phyloP scores from a whole-genome alignment of 2,329 filamentous ascomycete genomes.

The Salinomyces thailandicus region DNA sequence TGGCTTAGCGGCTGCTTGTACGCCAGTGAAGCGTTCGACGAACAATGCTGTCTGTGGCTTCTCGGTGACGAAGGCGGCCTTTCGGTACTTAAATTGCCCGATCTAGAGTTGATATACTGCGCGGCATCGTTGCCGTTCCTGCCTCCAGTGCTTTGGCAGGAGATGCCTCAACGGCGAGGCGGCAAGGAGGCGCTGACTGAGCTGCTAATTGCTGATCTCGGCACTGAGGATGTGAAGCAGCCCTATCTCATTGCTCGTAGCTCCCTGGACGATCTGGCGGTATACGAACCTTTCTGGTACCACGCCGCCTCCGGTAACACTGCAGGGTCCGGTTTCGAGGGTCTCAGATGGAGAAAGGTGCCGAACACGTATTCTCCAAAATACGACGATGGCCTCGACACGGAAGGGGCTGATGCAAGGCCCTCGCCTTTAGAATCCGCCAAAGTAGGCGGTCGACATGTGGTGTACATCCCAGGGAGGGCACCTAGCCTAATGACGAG shows the following conservation, averaged over 20 bases:
- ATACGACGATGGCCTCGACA: slow-evolving; percentile 40
- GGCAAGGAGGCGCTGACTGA: slow-evolving; percentile 67
- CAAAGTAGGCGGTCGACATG: slow-evolving; percentile 63
- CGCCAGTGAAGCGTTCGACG: slow-evolving; percentile 44
- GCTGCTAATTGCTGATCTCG: slow-evolving; percentile 73
- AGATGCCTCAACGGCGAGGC: slow-evolving; percentile 59
- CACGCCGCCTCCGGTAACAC: background rate
- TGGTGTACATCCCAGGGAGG: slow-evolving; percentile 70
- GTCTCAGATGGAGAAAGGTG: slow-evolving; percentile 66
- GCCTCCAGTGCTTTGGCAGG: slow-evolving; percentile 62
- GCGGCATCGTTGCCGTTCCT: slow-evolving; percentile 69
- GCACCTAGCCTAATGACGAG: slow-evolving; percentile 77
- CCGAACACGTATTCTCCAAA: slow-evolving; percentile 57
- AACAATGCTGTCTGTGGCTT: slow-evolving; percentile 62
- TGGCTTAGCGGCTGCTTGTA: slow-evolving; percentile 84
- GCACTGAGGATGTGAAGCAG: slow-evolving; percentile 57
- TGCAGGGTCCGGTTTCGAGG: background rate
- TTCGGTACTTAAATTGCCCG: slow-evolving; percentile 66
- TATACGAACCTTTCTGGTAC: slow-evolving; percentile 71
- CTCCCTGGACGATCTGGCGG: slow-evolving; percentile 66
- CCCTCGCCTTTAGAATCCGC: slow-evolving; percentile 47
- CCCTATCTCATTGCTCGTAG: slow-evolving; percentile 79
- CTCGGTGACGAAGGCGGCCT: slow-evolving; percentile 60
- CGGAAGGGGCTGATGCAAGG: slow-evolving; percentile 26
- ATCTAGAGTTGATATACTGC: slow-evolving; percentile 62